phyloP scores from a whole-genome alignment of 2,329 filamentous ascomycete species.

The Didymella pomorum region DNA sequence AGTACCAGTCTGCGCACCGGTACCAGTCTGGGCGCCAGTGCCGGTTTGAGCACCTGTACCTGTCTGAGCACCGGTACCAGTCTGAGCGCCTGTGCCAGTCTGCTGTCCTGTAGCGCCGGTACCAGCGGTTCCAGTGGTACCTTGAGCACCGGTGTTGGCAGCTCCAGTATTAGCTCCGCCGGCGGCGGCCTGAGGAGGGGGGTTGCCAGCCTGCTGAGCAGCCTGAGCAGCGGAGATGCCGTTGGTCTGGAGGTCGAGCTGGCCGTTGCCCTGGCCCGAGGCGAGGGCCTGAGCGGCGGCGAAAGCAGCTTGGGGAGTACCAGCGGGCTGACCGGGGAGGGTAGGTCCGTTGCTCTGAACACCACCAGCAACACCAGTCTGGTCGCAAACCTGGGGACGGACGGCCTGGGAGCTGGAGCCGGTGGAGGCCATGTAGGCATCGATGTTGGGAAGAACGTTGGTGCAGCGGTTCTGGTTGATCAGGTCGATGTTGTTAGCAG shows the following conservation, averaged over 20 bases:
- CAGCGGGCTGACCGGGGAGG: conserved; percentile 39
- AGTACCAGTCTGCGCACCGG: not conserved
- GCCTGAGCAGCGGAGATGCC: no score
- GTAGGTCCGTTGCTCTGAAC: conserved; percentile 42
- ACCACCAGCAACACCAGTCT: conserved; percentile 46
- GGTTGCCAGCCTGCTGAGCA: no score
- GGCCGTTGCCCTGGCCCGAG: conserved; percentile 41
- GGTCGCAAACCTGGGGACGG: conserved; percentile 43
- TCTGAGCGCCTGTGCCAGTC: not conserved
- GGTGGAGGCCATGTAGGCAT: conserved; percentile 48
- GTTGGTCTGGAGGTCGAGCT: conserved; percentile 24
- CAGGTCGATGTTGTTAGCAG: conserved; percentile 45
- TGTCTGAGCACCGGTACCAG: not conserved
- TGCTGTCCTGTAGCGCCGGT: not conserved
- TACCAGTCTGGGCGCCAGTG: not conserved
- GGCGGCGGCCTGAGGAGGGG: no score
- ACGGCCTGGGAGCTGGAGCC: conserved; percentile 42
- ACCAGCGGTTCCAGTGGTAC: not conserved
- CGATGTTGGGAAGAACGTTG: conserved; percentile 50
- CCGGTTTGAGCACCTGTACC: not conserved
- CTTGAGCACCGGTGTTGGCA: not conserved
- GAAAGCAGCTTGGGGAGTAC: conserved; percentile 44
- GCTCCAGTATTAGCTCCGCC: no score
- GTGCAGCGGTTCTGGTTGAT: conserved; percentile 51
- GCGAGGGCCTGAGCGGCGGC: conserved; percentile 39